Conservation (phyloP, 768 basidiomycete genomes). For the Tulasnella sp. region DNA sequence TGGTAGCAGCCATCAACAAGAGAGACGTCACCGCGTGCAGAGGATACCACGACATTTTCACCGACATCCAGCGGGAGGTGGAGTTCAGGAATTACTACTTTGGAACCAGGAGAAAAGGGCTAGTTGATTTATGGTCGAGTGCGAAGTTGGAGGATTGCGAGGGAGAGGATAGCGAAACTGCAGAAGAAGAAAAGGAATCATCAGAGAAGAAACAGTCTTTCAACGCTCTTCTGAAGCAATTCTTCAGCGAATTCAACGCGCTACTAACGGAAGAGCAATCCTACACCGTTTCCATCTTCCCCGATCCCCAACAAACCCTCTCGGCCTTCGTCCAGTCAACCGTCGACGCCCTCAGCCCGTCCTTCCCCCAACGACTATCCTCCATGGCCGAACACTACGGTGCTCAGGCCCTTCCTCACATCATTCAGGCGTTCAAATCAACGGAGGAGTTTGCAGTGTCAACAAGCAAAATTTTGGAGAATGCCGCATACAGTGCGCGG, state of each 20-base stretch:
- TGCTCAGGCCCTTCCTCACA: constrained; percentile 62
- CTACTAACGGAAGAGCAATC: constrained; percentile 71
- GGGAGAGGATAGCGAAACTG: constrained; percentile 53
- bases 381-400: constrained; percentile 69
- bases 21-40: constrained; percentile 75
- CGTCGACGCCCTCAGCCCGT: constrained; percentile 77
- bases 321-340: constrained; percentile 83
- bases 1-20: constrained; percentile 82
- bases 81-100: constrained; percentile 97
- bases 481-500: constrained; percentile 53
- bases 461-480: constrained; percentile 77
- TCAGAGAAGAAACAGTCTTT: constrained; percentile 49
- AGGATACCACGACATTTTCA: constrained; percentile 83
- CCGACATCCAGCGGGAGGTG: constrained; percentile 84
- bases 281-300: constrained; percentile 83
- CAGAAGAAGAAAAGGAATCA: constrained; percentile 38
- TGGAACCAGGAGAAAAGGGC: constrained; percentile 68
- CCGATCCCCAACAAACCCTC: constrained; percentile 75
- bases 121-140: constrained; percentile 72
- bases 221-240: constrained; percentile 69
- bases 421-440: constrained; percentile 70
- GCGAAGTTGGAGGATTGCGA: constrained; percentile 49
- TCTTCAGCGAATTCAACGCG: constrained; percentile 69
- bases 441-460: constrained; percentile 82
- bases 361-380: constrained; percentile 76